A percentile compares a stretch with the other conserved stretches of the same genome.
Conservation (phyloP, 2,329 filamentous ascomycete genomes). For the Venturia nashicola region DNA sequence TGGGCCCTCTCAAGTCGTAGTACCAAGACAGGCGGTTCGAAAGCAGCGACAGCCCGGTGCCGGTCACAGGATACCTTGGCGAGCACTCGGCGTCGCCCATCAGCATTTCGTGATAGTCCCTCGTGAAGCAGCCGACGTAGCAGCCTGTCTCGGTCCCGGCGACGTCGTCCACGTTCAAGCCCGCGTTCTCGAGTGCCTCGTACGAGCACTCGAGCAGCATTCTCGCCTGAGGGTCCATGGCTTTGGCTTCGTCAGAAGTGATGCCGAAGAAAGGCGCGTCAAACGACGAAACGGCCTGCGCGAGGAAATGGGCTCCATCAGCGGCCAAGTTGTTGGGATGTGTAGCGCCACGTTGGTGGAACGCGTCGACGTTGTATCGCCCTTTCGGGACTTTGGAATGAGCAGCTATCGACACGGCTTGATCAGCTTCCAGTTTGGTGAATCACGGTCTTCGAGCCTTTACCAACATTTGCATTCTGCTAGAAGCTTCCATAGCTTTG, state of each 20-base stretch:
- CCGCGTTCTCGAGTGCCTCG: not conserved
- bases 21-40: not conserved
- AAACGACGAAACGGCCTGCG: too few relatives aligned
- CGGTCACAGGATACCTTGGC: slow-evolving; percentile 14
- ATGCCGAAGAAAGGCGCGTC: not conserved
- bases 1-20: not conserved
- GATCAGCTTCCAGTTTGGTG: too few relatives aligned
- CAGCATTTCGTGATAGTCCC: not conserved
- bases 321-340: too few relatives aligned
- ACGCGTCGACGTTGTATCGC: too few relatives aligned
- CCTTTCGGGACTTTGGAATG: too few relatives aligned
- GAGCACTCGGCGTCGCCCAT: slow-evolving; percentile 17
- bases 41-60: slow-evolving; percentile 4
- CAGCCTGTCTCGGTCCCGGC: slow-evolving; percentile 9
- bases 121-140: not conserved
- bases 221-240: not conserved
- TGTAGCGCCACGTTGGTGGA: too few relatives aligned
- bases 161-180: not conserved
- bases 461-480: too few relatives aligned
- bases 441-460: too few relatives aligned
- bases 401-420: too few relatives aligned
- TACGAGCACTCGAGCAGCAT: not conserved
- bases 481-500: too few relatives aligned
- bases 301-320: too few relatives aligned
- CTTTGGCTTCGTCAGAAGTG: not conserved